Evolutionary conservation across 2,329 filamentous ascomycete species (phyloP).

Genomic region (Cryphonectria carpinicola): DNA sequence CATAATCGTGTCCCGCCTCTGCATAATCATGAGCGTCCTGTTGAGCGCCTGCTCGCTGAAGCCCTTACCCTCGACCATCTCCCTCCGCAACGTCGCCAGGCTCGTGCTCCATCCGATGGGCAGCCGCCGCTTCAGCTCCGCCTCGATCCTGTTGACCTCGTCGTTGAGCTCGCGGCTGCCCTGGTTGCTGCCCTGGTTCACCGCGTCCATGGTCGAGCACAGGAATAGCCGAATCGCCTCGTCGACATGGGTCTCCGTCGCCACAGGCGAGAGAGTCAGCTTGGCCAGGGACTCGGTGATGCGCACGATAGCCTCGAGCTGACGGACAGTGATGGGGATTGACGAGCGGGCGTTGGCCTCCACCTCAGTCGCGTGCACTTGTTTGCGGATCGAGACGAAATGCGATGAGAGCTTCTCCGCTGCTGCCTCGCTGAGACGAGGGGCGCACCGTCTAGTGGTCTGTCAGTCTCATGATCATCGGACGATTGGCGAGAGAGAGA

Average conservation of each 20-base stretch:
- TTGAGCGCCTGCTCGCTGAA: slow-evolving; percentile 88
- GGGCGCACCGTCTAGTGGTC: slow-evolving; percentile 76
- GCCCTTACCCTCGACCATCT: slow-evolving; percentile 90
- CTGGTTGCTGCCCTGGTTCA: slow-evolving; percentile 83
- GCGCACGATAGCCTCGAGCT: slow-evolving; percentile 94
- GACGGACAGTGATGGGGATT: slow-evolving; percentile 96
- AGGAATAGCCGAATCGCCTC: slow-evolving; percentile 97
- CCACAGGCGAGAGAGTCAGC: slow-evolving; percentile 80
- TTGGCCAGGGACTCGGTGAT: slow-evolving; percentile 97
- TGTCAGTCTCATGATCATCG: slow-evolving; percentile 37
- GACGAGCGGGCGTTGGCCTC: slow-evolving; percentile 88
- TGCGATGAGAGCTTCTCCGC: slow-evolving; percentile 96
- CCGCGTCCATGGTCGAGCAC: slow-evolving; percentile 96
- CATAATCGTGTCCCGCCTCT: slow-evolving; percentile 84
- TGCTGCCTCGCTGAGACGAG: slow-evolving; percentile 85
- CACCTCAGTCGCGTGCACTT: slow-evolving; percentile 89
- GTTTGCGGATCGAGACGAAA: slow-evolving; percentile 93
- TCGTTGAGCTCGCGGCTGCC: slow-evolving; percentile 89
- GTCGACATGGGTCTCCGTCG: slow-evolving; percentile 90
- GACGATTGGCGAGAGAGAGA: background rate
- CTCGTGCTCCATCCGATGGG: slow-evolving; percentile 97
- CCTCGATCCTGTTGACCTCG: slow-evolving; percentile 83
- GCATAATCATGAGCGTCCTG: slow-evolving; percentile 81
- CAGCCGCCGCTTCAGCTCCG: slow-evolving; percentile 82
- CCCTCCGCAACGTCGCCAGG: slow-evolving; percentile 79